Evolutionary conservation across 2,329 filamentous ascomycete species (phyloP).

Genomic region (Neofusicoccum sp.): DNA sequence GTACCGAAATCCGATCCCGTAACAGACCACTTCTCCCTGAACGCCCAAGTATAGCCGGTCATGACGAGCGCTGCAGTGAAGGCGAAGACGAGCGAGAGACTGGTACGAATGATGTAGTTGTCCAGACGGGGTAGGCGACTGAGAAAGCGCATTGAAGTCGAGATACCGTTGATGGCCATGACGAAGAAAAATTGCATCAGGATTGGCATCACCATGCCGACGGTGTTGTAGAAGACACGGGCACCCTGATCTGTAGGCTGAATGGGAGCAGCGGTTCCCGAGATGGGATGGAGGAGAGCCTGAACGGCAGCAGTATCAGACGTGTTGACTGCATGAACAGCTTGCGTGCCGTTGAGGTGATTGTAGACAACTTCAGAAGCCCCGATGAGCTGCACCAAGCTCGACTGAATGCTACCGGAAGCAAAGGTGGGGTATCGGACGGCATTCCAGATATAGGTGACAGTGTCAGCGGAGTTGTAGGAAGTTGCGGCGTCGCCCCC

Average conservation of each 20-base stretch:
- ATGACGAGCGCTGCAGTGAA: slow-evolving; percentile 37
- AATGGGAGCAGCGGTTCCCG: slow-evolving; percentile 36
- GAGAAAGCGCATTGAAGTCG: slow-evolving; percentile 25
- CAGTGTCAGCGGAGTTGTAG: slow-evolving; percentile 38
- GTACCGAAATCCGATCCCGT: slow-evolving; percentile 37
- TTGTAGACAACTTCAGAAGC: slow-evolving; percentile 36
- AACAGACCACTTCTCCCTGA: slow-evolving; percentile 39
- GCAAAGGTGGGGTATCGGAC: slow-evolving; percentile 43
- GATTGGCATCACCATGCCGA: slow-evolving; percentile 46
- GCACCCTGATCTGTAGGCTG: slow-evolving; percentile 44
- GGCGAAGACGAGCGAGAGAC: slow-evolving; percentile 33
- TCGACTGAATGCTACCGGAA: slow-evolving; percentile 34
- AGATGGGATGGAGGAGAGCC: slow-evolving; percentile 41
- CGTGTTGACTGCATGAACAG: slow-evolving; percentile 26
- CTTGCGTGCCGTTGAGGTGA: slow-evolving; percentile 32
- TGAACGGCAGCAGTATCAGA: slow-evolving; percentile 34
- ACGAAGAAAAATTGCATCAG: slow-evolving; percentile 52
- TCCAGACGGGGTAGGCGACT: slow-evolving; percentile 22
- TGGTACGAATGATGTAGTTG: slow-evolving; percentile 28
- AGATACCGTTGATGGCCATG: slow-evolving; percentile 46
- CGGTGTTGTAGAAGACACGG: slow-evolving; percentile 46
- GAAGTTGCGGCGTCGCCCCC: slow-evolving; percentile 28
- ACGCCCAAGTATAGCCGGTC: slow-evolving; percentile 44
- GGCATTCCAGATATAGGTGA: slow-evolving; percentile 48
- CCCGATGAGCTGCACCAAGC: slow-evolving; percentile 31